Percentiles rank a stretch among this genome's conserved stretches.
phyloP scores from a whole-genome alignment of 2,329 filamentous ascomycete genomes.

The Diaporthe sp. region DNA sequence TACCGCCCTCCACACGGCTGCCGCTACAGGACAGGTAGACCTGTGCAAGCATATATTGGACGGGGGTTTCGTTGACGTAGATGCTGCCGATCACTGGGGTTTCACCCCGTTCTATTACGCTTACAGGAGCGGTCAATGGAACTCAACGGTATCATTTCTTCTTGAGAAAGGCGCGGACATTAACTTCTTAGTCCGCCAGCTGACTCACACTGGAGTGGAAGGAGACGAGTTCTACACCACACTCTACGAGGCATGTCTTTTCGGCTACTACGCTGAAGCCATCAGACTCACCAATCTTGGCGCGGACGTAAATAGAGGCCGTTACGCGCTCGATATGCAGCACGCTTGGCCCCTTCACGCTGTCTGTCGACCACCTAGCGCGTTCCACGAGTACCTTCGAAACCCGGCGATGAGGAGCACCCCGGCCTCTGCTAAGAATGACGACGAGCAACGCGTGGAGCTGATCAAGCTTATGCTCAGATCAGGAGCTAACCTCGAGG shows the following conservation, averaged over 20 bases:
- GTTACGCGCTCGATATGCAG: not conserved
- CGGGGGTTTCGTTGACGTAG: constrained; percentile 40
- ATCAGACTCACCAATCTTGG: constrained; percentile 26
- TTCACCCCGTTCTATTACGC: constrained; percentile 48
- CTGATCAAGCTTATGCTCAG: constrained; percentile 9
- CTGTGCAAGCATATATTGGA: constrained; percentile 42
- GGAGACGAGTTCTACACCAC: not conserved
- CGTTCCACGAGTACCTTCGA: not conserved
- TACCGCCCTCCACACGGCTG: constrained; percentile 47
- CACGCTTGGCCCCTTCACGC: constrained; percentile 18
- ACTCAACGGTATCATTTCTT: constrained; percentile 44
- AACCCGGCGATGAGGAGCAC: not conserved
- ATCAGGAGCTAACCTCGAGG: constrained; percentile 27
- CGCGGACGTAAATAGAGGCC: constrained; percentile 31
- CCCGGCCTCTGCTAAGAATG: not conserved
- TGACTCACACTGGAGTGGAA: not conserved
- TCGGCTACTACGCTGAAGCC: constrained; percentile 27
- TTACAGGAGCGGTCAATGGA: constrained; percentile 43
- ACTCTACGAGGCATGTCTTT: constrained; percentile 17
- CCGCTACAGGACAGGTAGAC: constrained; percentile 42
- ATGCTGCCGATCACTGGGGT: constrained; percentile 41
- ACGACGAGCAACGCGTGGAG: constrained; percentile 1
- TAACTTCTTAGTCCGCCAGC: constrained; percentile 33
- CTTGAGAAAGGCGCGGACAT: constrained; percentile 45
- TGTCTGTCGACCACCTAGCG: not conserved